These are phyloP conservation scores for Apiotrichum mycotoxinovorans DNA, from an alignment of 1,284 basidiomycete genomes.

Conservation along the genomic window DNA sequence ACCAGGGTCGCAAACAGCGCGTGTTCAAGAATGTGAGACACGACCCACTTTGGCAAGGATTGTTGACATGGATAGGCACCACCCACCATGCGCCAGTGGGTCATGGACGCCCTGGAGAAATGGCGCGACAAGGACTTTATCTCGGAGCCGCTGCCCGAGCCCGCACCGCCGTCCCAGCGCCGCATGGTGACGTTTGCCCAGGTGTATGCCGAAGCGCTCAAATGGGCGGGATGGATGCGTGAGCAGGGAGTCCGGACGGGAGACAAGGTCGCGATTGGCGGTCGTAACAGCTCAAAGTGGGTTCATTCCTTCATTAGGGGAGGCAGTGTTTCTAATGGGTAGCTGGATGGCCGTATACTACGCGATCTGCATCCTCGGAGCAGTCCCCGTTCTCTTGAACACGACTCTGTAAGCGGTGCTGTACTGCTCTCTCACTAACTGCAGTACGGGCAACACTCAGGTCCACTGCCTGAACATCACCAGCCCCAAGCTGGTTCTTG, in stretches of 20 bases:
- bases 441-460: conserved; percentile 2
- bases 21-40: conserved; percentile 41
- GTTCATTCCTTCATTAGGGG: too few species aligned
- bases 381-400: conserved; percentile 34
- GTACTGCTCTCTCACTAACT: neutral
- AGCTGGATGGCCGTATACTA: conserved; percentile 32
- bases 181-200: conserved; percentile 13
- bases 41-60: neutral
- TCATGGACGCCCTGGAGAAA: conserved; percentile 14
- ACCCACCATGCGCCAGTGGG: conserved; percentile 28
- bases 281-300: conserved; percentile 29
- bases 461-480: conserved; percentile 29
- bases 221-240: conserved; percentile 33
- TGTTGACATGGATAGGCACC: conserved; percentile 27
- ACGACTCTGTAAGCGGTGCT: conserved; percentile 28
- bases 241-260: conserved; percentile 29
- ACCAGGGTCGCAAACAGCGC: conserved; percentile 26
- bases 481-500: conserved; percentile 25
- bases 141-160: neutral
- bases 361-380: conserved; percentile 37
- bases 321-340: neutral
- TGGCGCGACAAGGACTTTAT: neutral
- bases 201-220: conserved; percentile 21
- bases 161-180: neutral
- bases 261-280: conserved; percentile 36